These are phyloP conservation scores for Apostasia shenzhenica DNA, from an alignment of 106 monocot species.

Conservation along the genomic window DNA sequence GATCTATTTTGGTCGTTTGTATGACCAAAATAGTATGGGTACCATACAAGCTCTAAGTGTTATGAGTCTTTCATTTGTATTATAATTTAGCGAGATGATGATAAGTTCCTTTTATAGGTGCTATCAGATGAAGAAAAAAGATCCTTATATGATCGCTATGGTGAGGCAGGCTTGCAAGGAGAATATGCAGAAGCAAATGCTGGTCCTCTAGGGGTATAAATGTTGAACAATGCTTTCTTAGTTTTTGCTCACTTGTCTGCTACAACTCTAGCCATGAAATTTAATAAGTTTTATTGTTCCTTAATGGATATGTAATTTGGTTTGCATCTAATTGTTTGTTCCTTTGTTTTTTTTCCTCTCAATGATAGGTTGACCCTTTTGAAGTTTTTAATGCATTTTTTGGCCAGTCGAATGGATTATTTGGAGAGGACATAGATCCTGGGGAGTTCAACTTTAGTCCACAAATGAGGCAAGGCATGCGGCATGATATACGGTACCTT, in stretches of 20 bases:
- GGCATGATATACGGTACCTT: slow-evolving; percentile 73
- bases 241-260: neutral
- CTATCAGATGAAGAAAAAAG: slow-evolving; percentile 95
- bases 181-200: slow-evolving; percentile 38
- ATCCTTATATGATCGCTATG: slow-evolving; percentile 87
- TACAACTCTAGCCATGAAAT: neutral
- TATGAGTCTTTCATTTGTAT: slow-evolving; percentile 4
- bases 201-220: slow-evolving; percentile 56
- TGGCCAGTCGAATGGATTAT: slow-evolving; percentile 63
- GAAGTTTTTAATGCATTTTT: slow-evolving; percentile 87
- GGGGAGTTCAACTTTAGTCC: slow-evolving; percentile 44
- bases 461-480: slow-evolving; percentile 22
- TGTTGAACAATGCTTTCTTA: slow-evolving; percentile 1
- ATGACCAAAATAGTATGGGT: too few relatives aligned
- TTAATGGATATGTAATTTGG: neutral
- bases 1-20: too few relatives aligned
- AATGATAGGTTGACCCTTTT: slow-evolving; percentile 73
- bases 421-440: slow-evolving; percentile 52
- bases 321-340: neutral
- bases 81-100: slow-evolving; percentile 7
- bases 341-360: slow-evolving; percentile 5
- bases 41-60: neutral
- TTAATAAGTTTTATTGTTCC: neutral
- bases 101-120: slow-evolving; percentile 52
- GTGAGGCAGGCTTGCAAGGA: slow-evolving; percentile 63